A percentile compares a stretch with the other conserved stretches of the same genome.
These are phyloP conservation scores for Ascoidea asiatica DNA, from an alignment of 805 yeast genomes.

Conservation along the genomic window DNA sequence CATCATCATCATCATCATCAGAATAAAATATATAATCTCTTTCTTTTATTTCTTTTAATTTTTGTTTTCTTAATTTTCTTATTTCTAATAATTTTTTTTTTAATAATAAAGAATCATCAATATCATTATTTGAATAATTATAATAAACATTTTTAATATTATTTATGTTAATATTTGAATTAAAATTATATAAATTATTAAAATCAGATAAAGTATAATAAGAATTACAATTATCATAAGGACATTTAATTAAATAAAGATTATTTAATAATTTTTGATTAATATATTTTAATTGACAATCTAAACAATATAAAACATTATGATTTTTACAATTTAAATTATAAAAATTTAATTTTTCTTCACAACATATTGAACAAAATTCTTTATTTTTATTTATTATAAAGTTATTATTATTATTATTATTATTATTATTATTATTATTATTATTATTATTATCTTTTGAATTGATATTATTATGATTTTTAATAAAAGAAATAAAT, in stretches of 20 bases:
- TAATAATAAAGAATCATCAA: no score
- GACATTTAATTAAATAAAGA: slow-evolving; percentile 43
- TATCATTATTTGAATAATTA: background rate
- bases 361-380: slow-evolving; percentile 64
- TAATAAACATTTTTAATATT: slow-evolving; percentile 2
- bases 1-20: background rate
- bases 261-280: slow-evolving; percentile 28
- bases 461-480: background rate
- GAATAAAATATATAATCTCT: background rate
- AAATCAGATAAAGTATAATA: slow-evolving; percentile 29
- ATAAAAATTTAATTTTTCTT: slow-evolving; percentile 31
- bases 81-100: background rate
- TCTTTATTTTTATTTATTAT: slow-evolving; percentile 17
- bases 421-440: background rate
- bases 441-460: slow-evolving; percentile 6
- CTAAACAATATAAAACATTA: slow-evolving; percentile 54
- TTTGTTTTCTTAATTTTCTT: background rate
- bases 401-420: slow-evolving; percentile 9
- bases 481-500: background rate
- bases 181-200: slow-evolving; percentile 15
- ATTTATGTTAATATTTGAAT: slow-evolving; percentile 13
- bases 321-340: slow-evolving; percentile 38
- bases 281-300: slow-evolving; percentile 56
- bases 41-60: background rate
- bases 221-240: slow-evolving; percentile 38